These are phyloP conservation scores for Yamadazyma sp. DNA, from an alignment of 805 yeast genomes.

Conservation along the genomic window DNA sequence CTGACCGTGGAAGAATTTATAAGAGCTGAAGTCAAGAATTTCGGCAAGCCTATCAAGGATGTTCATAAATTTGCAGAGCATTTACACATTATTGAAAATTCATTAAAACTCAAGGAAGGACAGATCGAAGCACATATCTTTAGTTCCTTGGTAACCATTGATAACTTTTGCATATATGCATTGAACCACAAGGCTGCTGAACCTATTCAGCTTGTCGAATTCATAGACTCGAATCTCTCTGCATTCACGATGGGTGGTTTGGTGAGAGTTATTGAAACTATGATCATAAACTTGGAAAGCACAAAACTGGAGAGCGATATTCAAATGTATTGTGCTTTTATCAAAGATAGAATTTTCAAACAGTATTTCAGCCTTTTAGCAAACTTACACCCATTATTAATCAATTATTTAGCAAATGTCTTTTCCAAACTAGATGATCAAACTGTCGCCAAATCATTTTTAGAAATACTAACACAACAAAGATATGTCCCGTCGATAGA, in stretches of 20 bases:
- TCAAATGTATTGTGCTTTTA: conserved; percentile 1
- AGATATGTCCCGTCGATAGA: conserved; percentile 3
- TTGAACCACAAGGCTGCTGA: no score
- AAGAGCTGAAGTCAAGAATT: no score
- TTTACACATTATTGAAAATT: no score
- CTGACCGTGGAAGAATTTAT: no score
- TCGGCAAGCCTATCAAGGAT: no score
- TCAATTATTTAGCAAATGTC: conserved; percentile 1
- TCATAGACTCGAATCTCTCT: no score
- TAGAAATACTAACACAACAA: conserved; percentile 4
- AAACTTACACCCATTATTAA: conserved; percentile 4
- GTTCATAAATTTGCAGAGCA: no score
- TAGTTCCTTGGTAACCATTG: conserved; percentile 12
- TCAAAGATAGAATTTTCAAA: background rate
- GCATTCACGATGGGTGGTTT: no score
- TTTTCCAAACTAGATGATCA: conserved; percentile 3
- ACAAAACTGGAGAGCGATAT: no score
- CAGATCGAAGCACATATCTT: background rate
- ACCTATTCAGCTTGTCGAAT: background rate
- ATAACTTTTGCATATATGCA: conserved; percentile 12
- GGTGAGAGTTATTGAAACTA: no score
- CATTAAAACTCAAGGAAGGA: no score
- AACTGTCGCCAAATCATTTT: background rate
- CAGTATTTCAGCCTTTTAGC: background rate
- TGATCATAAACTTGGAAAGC: no score